Conservation (phyloP, 2,329 filamentous ascomycete genomes). For the Sarocladium oryzae region DNA sequence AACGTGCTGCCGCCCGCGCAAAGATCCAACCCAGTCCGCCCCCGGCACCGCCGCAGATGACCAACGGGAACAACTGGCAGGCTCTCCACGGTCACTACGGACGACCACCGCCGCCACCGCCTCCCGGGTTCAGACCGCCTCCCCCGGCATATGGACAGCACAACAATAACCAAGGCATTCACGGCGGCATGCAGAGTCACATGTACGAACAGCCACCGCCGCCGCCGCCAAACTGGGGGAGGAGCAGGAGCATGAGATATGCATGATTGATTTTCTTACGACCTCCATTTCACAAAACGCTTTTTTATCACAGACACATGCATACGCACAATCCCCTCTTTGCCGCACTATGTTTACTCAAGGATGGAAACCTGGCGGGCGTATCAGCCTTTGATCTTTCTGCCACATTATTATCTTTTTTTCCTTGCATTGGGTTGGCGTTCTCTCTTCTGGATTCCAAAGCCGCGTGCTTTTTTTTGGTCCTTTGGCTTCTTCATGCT, state of each 20-base stretch:
- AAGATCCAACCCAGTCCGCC: not conserved
- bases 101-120: not conserved
- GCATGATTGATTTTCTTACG: no score
- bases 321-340: no score
- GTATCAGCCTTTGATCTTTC: no score
- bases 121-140: not conserved
- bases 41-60: not conserved
- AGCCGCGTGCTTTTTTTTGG: no score
- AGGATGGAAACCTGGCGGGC: no score
- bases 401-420: not conserved
- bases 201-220: not conserved
- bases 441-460: no score
- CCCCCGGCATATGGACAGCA: not conserved
- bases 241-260: conserved; percentile 17
- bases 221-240: conserved; percentile 12
- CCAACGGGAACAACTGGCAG: conserved; percentile 4
- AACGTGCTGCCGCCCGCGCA: conserved; percentile 13
- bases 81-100: conserved; percentile 1
- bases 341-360: no score
- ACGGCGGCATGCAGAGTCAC: not conserved
- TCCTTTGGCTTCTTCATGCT: conserved; percentile 1
- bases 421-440: not conserved
- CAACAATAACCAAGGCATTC: not conserved
- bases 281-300: no score
- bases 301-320: no score